A percentile compares a stretch with the other conserved stretches of the same genome.
Evolutionary conservation across 345 rosid genomes (phyloP).

Genomic region (Lumnitzera littorea): DNA sequence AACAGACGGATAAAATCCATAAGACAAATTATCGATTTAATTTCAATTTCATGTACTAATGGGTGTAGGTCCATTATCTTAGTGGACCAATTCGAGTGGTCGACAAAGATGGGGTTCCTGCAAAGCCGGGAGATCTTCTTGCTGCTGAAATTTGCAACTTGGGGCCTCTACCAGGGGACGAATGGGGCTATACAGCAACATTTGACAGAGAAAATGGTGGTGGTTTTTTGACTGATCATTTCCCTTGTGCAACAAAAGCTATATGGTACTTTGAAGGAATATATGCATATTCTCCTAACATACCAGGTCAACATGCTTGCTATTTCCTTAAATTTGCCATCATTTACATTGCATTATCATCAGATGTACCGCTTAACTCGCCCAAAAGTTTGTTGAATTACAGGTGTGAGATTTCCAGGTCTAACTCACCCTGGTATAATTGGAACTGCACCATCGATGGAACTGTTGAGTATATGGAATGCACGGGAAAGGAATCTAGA

Average conservation of each 20-base stretch:
- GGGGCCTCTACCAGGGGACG: conserved; percentile 86
- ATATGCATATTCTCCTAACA: conserved; percentile 79
- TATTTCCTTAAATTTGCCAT: conserved; percentile 9
- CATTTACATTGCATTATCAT: too few relatives aligned
- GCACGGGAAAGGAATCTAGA: conserved; percentile 65
- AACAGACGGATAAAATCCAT: too few relatives aligned
- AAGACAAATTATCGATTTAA: too few relatives aligned
- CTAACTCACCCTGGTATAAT: conserved; percentile 82
- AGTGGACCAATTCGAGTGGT: conserved; percentile 70
- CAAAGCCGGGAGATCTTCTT: conserved; percentile 76
- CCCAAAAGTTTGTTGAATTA: neutral
- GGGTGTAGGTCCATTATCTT: conserved; percentile 56
- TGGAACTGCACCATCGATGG: conserved; percentile 85
- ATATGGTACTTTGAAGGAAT: conserved; percentile 96
- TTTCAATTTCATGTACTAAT: neutral
- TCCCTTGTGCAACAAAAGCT: conserved; percentile 85
- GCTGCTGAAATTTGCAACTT: conserved; percentile 74
- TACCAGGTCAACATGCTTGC: conserved; percentile 35
- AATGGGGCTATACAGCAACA: conserved; percentile 81
- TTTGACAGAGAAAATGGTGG: conserved; percentile 91
- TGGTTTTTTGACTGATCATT: conserved; percentile 84
- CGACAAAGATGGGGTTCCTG: conserved; percentile 61
- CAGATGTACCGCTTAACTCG: too few relatives aligned
- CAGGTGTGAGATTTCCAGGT: conserved; percentile 86
- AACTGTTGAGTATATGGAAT: conserved; percentile 73